A percentile compares a stretch with the other conserved stretches of the same genome.
Evolutionary conservation across 495 filamentous ascomycete species (phyloP).

Genomic region (Glarea lozoyensis): DNA sequence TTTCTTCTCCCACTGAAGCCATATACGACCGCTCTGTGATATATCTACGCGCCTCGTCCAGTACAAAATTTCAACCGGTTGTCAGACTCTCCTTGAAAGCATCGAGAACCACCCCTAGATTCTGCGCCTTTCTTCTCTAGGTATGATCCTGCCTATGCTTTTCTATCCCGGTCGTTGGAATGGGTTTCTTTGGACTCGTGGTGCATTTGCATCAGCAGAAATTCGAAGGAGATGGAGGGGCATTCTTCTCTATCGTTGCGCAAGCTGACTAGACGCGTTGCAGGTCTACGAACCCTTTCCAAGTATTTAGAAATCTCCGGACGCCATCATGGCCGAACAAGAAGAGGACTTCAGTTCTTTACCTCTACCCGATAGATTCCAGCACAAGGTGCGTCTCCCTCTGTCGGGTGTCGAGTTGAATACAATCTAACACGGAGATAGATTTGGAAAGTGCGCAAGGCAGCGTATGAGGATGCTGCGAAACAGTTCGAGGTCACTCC

Average conservation of each 20-base stretch:
- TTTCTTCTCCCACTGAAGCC: too few species aligned
- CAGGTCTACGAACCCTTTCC: conserved; percentile 3
- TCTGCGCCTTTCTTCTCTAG: conserved; percentile 10
- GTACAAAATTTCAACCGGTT: too few species aligned
- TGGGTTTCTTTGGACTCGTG: background rate
- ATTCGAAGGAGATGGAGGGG: conserved; percentile 8
- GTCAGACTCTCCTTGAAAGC: background rate
- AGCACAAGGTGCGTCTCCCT: conserved; percentile 84
- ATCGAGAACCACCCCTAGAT: conserved; percentile 2
- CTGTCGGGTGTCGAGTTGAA: too few species aligned
- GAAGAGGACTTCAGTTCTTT: conserved; percentile 82
- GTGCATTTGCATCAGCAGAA: background rate
- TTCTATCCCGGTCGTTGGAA: too few species aligned
- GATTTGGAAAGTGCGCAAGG: conserved; percentile 96
- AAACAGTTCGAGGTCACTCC: conserved; percentile 77
- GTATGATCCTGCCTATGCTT: conserved; percentile 7
- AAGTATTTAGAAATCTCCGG: conserved; percentile 8
- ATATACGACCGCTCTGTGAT: too few species aligned
- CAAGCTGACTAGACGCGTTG: conserved; percentile 16
- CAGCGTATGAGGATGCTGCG: conserved; percentile 86
- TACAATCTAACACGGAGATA: conserved; percentile 29
- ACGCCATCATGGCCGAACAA: conserved; percentile 48
- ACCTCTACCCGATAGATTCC: conserved; percentile 71
- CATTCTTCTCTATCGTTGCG: conserved; percentile 4
- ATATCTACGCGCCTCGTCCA: too few species aligned